Evolutionary conservation across 805 yeast species (phyloP), one percentile per base, ranked within the genome.

Genomic region (Saccharomycopsis sp.): DNA sequence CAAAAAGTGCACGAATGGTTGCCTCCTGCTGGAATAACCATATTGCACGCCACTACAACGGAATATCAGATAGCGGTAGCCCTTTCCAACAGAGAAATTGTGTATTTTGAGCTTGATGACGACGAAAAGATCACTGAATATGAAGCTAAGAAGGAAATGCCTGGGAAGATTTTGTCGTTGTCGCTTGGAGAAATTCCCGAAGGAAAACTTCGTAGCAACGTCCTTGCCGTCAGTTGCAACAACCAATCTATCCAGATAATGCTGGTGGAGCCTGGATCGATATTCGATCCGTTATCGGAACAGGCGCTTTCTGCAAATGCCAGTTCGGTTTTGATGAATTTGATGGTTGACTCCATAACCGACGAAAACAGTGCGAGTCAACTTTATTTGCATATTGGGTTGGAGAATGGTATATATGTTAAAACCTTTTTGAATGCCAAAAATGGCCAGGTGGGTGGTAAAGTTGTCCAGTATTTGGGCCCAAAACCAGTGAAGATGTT

Each of bases 341-440:
- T 64, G n/a, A 68, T 72, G 75, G 56, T 58, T 5, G 68, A 65
- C 41, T 54, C 64, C 24, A 50, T 29, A 9, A 34, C 41, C 16
- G 51, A 46, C 16, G 41, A 57, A 7, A 56, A 62, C 15, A 55
- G 59, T 64, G 54, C 63, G 18, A 52, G 57, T 18, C 53, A 58
- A 5, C 60, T 73, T 2, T 76, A 72, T 59, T 76, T 88, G 9
- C 95, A 91, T 69, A 79, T 90, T 53, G 97, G 97, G 1, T 76
- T 91, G 75, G 78, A 73, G n/a, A 89, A 84, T 68, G 98, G 98
- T 20, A 81, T 91, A 1, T 89, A 86, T 70, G 83, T 84, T 1
- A 73, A 85, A 16, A 79, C 89, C 0, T 70, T 73, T 3, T 64
- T 91, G 44, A 89, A 87, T 65, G 65, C 68, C 0, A 64, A 72